Evolutionary conservation across 1,284 basidiomycete genomes (phyloP).

Genomic region (Paramarasmius palmivorus): DNA sequence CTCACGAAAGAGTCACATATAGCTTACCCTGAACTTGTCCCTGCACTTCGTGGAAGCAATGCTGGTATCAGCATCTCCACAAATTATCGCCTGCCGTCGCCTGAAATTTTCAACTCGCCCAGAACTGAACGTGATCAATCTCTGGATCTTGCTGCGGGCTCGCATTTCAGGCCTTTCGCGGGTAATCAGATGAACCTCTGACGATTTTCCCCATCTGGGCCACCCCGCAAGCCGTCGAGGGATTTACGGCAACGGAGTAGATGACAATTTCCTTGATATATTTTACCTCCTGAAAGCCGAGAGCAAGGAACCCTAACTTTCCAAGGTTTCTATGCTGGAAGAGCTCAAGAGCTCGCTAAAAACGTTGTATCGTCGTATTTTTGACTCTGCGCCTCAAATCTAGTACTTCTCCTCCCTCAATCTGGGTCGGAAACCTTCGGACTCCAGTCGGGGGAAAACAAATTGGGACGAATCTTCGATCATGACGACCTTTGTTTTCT

Average conservation of each 20-base stretch:
- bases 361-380: not conserved
- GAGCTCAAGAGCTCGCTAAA: no score
- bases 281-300: not conserved
- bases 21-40: not conserved
- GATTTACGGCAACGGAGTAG: not conserved
- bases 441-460: not conserved
- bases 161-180: not conserved
- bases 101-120: not conserved
- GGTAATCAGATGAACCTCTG: conserved; percentile 1
- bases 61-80: no score
- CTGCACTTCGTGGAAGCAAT: not conserved
- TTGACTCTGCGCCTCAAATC: no score
- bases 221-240: not conserved
- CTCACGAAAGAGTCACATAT: no score
- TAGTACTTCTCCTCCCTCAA: not conserved
- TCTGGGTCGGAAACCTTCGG: not conserved
- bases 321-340: no score
- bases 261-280: not conserved
- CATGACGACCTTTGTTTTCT: conserved; percentile 10
- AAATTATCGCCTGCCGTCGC: not conserved
- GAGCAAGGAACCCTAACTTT: no score
- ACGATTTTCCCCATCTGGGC: not conserved
- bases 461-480: conserved; percentile 9
- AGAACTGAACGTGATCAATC: not conserved
- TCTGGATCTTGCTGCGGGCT: not conserved